Conservation (phyloP, 140 eudicot genomes). For the Stevia rebaudiana region DNA sequence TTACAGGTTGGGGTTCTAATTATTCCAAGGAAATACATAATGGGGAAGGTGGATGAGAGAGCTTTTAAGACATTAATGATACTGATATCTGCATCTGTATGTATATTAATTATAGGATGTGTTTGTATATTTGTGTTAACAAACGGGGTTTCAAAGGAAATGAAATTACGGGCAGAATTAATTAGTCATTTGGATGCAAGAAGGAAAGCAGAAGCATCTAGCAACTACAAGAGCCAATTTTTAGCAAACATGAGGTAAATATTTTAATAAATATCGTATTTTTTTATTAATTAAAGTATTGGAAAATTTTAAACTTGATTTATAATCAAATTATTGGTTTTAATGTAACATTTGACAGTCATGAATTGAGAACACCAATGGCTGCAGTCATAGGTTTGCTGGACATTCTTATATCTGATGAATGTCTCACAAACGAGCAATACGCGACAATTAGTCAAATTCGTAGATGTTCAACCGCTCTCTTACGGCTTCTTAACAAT, state of each 20-base stretch:
- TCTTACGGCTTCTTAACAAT: constrained; percentile 92
- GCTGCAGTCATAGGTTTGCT: constrained; percentile 99
- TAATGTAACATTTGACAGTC: constrained; percentile 44
- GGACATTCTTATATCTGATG: constrained; percentile 92
- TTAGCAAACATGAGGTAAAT: constrained; percentile 94
- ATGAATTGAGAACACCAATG: constrained; percentile 97
- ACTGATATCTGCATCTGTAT: constrained; percentile 79
- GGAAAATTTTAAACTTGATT: not conserved
- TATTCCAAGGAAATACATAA: constrained; percentile 86
- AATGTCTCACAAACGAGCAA: constrained; percentile 84
- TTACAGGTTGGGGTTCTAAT: constrained; percentile 87
- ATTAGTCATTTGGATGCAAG: constrained; percentile 95
- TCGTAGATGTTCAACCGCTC: constrained; percentile 92
- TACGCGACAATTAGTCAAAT: constrained; percentile 72
- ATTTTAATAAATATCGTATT: constrained; percentile 38
- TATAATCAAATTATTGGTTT: constrained; percentile 18
- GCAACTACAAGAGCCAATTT: constrained; percentile 94
- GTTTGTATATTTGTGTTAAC: constrained; percentile 80
- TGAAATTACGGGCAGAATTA: constrained; percentile 89
- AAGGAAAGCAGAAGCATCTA: constrained; percentile 95
- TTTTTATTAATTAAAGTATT: not conserved
- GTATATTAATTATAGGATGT: constrained; percentile 80
- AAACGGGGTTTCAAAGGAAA: constrained; percentile 94
- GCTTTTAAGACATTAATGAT: constrained; percentile 72
- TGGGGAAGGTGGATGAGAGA: constrained; percentile 92